Evolutionary conservation across 106 monocot genomes (phyloP), one percentile per base, ranked within the genome.

Genomic region (Acorus gramineus): DNA sequence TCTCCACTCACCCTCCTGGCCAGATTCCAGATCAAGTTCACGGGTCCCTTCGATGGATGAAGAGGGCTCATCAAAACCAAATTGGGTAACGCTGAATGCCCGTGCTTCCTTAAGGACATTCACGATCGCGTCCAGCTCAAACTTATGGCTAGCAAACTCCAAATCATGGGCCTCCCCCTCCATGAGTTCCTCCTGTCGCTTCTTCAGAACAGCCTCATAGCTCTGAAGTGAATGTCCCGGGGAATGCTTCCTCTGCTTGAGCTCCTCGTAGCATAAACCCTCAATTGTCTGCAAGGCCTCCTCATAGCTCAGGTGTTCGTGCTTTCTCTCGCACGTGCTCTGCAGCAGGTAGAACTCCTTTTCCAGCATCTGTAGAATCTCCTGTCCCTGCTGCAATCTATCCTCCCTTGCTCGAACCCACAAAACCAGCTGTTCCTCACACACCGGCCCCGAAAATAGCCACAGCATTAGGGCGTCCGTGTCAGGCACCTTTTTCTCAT

Each of bases 91-190:
- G 64, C 75, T 85, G 55, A 90, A 12, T 14, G 73, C 53, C 63
- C 83, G 80, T 50, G 83, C 80, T 77, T 93, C 95, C 70, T 90
- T 90, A 47, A 90, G 72, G 73, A 95, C 66, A 61, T 75, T 84
- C 10, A 74, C 74, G n/a, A 95, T 78, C 28, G 73, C 72, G 68
- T 95, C 86, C 47, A 95, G 52, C 70, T 90, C 95, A 69, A 74
- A 73, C 51, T 69, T 81, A 69, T 59, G 66, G 43, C 50, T 72
- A 3, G 44, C 49, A 42, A 69, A 42, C 62, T 74, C 52, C 63
- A 63, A 49, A 71, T 95, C 86, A 72, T 68, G 28, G 28, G 28
- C 66, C 65, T 85, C 77, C 59, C 56, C 71, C 49, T 84, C 82
- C 61, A 75, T 59, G 46, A 90, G 77, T 66, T 89, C 86, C 46